Evolutionary conservation across 2,329 filamentous ascomycete genomes (phyloP).

Genomic region (Drechslerella dactyloides): DNA sequence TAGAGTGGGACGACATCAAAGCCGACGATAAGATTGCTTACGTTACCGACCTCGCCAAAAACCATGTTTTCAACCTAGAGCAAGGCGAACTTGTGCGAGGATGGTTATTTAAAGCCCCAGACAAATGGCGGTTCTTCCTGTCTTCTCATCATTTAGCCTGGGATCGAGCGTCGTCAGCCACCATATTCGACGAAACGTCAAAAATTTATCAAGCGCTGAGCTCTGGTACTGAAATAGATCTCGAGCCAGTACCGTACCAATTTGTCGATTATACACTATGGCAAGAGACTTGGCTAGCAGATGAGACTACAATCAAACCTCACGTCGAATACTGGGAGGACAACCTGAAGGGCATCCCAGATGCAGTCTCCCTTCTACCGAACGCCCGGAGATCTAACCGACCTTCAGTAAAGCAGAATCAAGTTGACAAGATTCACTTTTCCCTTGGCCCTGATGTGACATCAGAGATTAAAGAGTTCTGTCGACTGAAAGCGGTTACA

Average conservation of each 20-base stretch:
- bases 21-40: slow-evolving; percentile 13
- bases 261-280: slow-evolving; percentile 31
- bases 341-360: slow-evolving; percentile 24
- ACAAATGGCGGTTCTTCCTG: slow-evolving; percentile 26
- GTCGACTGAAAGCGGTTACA: slow-evolving; percentile 52
- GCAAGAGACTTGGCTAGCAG: slow-evolving; percentile 23
- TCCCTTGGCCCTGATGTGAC: slow-evolving; percentile 50
- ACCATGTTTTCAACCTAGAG: slow-evolving; percentile 21
- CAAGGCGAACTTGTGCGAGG: slow-evolving; percentile 22
- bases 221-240: slow-evolving; percentile 15
- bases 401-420: slow-evolving; percentile 20
- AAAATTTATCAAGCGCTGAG: slow-evolving; percentile 25
- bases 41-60: slow-evolving; percentile 21
- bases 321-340: slow-evolving; percentile 27
- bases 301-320: slow-evolving; percentile 13
- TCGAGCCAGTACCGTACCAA: slow-evolving; percentile 24
- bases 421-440: slow-evolving; percentile 36
- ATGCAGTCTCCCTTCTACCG: slow-evolving; percentile 21
- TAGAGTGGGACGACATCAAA: slow-evolving; percentile 23
- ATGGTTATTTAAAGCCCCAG: slow-evolving; percentile 25
- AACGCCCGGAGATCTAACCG: slow-evolving; percentile 17
- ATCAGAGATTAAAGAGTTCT: slow-evolving; percentile 55
- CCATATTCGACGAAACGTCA: slow-evolving; percentile 25
- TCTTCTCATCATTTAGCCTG: slow-evolving; percentile 28
- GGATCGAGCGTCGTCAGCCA: slow-evolving; percentile 26